These are phyloP conservation scores for Crithidia fasciculata DNA, from an alignment of 208 protist species.

Conservation along the genomic window DNA sequence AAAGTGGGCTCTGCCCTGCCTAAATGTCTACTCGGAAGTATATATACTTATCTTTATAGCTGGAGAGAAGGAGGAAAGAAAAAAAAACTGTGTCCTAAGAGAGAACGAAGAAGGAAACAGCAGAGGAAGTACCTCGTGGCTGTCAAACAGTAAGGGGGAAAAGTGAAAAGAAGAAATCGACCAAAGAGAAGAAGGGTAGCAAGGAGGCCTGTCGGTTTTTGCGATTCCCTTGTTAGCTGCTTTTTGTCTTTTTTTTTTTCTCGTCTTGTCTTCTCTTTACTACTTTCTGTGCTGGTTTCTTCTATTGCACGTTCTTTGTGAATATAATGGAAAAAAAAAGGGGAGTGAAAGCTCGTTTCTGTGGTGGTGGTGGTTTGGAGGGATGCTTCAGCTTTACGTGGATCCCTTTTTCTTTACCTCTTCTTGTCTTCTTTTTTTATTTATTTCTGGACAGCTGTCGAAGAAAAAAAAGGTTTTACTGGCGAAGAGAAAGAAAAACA, in stretches of 20 bases:
- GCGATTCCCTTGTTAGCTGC: no score
- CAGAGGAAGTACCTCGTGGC: background rate
- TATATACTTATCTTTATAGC: background rate
- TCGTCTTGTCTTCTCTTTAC: background rate
- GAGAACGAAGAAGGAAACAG: constrained; percentile 10
- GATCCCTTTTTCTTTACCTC: background rate
- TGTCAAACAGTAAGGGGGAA: no score
- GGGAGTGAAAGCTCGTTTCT: no score
- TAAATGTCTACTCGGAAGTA: constrained; percentile 5
- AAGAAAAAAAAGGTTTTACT: no score
- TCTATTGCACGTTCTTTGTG: background rate
- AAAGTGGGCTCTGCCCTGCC: background rate
- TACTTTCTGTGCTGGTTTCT: background rate
- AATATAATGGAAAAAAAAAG: constrained; percentile 13
- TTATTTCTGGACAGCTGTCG: no score
- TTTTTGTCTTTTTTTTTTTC: no score
- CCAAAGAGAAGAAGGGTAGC: no score
- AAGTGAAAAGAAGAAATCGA: no score
- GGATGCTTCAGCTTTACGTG: background rate
- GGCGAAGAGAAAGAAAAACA: no score
- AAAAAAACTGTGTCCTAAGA: constrained; percentile 6
- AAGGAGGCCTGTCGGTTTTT: no score
- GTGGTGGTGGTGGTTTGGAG: no score
- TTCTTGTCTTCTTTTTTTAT: background rate
- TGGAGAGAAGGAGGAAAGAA: constrained; percentile 10